These are phyloP conservation scores for Pyrenophora tritici-repentis DNA, from an alignment of 2,329 filamentous ascomycete genomes.

Conservation along the genomic window DNA sequence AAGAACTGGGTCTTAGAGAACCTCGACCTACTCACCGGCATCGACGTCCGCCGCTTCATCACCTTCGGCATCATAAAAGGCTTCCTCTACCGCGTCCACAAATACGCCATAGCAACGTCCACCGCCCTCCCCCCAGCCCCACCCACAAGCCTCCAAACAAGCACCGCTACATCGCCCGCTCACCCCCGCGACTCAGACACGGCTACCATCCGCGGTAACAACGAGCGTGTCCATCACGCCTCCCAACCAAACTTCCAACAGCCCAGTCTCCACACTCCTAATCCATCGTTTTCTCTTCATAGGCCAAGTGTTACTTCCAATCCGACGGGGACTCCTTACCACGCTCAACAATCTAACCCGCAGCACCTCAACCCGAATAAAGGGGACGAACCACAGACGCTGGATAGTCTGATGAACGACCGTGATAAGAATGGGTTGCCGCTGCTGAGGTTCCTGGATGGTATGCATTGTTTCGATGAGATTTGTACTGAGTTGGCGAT, in stretches of 20 bases:
- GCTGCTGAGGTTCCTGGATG: constrained; percentile 72
- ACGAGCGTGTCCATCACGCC: constrained; percentile 12
- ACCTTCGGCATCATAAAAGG: constrained; percentile 97
- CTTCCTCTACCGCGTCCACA: constrained; percentile 89
- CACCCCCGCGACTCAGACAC: constrained; percentile 28
- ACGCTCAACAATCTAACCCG: constrained; percentile 3
- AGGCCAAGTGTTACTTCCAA: constrained; percentile 26
- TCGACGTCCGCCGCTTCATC: constrained; percentile 89
- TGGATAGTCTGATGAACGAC: constrained; percentile 22
- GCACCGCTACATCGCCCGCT: constrained; percentile 19
- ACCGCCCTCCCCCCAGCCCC: constrained; percentile 30
- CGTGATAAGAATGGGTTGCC: constrained; percentile 42
- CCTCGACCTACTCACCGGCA: constrained; percentile 70
- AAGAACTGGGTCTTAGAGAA: constrained; percentile 85
- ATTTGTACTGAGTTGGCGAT: constrained; percentile 77
- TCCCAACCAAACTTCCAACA: constrained; percentile 8
- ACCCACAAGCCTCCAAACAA: constrained; percentile 32
- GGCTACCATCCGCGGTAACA: constrained; percentile 22
- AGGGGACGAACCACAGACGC: constrained; percentile 14
- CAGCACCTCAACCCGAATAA: constrained; percentile 11
- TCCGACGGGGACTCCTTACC: constrained; percentile 10
- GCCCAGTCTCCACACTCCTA: constrained; percentile 15
- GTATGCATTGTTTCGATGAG: constrained; percentile 77
- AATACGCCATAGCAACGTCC: constrained; percentile 71
- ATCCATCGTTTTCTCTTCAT: constrained; percentile 25